Percentiles rank a stretch among this genome's conserved stretches.
Conservation (phyloP, 371 early-diverging fungal genomes). For the Circinella umbellata region DNA sequence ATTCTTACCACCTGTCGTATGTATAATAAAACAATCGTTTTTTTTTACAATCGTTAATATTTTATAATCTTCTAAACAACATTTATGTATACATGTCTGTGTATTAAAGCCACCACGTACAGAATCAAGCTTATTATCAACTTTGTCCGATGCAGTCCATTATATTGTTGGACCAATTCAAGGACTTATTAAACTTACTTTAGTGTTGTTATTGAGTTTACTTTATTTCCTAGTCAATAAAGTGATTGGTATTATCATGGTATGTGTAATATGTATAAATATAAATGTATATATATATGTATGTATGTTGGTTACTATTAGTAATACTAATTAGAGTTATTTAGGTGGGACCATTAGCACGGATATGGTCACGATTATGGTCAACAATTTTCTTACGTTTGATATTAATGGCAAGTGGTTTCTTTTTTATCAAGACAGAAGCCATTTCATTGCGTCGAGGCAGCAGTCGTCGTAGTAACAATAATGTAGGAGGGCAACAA, state of each 20-base stretch:
- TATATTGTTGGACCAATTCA: constrained; percentile 53
- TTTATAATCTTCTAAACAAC: background rate
- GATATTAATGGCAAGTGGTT: constrained; percentile 65
- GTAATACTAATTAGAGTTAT: background rate
- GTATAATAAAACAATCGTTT: background rate
- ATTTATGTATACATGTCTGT: background rate
- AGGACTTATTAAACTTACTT: constrained; percentile 46
- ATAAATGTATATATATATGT: constrained; percentile 12
- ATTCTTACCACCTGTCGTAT: constrained; percentile 82
- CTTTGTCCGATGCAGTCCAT: constrained; percentile 39
- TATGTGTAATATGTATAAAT: constrained; percentile 9
- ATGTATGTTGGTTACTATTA: background rate
- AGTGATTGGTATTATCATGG: constrained; percentile 22
- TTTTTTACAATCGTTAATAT: background rate
- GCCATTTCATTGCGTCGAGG: constrained; percentile 57
- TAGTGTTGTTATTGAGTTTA: constrained; percentile 36
- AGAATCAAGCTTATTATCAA: constrained; percentile 37
- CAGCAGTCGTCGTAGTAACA: constrained; percentile 17
- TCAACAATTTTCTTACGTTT: constrained; percentile 46
- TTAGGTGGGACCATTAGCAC: constrained; percentile 40
- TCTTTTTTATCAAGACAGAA: constrained; percentile 66
- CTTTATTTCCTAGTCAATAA: constrained; percentile 31
- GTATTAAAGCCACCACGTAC: constrained; percentile 43
- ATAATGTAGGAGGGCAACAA: constrained; percentile 6
- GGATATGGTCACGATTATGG: constrained; percentile 44